These are phyloP conservation scores for Aphanomyces stellatus DNA, from an alignment of 352 stramenopile genomes.

Conservation along the genomic window DNA sequence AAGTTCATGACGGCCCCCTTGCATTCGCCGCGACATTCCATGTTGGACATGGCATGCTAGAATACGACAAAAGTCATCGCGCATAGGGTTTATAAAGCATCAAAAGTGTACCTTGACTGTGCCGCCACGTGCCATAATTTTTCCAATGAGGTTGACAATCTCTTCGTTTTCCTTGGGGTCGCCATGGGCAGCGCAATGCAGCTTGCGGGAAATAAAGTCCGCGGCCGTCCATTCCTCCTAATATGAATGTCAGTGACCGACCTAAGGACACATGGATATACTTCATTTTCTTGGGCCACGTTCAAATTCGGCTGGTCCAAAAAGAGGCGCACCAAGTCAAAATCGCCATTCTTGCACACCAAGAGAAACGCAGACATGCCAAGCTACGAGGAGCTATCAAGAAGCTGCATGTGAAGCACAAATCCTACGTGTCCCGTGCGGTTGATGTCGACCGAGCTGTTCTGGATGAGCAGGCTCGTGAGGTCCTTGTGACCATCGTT, in stretches of 20 bases:
- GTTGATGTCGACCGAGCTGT: slow-evolving; percentile 6
- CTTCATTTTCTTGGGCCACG: slow-evolving; percentile 10
- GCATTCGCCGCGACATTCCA: not conserved
- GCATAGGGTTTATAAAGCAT: not conserved
- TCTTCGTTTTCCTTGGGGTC: not conserved
- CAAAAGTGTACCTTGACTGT: not conserved
- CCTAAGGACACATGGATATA: not conserved
- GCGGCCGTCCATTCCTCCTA: slow-evolving; percentile 16
- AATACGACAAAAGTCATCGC: not conserved
- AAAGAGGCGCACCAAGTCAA: not conserved
- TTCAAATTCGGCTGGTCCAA: not conserved
- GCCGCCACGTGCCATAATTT: not conserved
- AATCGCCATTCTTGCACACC: slow-evolving; percentile 10
- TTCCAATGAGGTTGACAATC: not conserved
- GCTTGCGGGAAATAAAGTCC: slow-evolving; percentile 15
- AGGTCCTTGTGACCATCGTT: not conserved
- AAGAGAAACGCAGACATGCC: slow-evolving; percentile 12
- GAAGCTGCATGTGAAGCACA: not conserved
- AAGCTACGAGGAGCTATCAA: not conserved
- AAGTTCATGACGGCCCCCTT: not conserved
- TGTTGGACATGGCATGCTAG: not conserved
- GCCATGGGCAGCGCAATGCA: slow-evolving; percentile 12
- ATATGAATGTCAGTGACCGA: not conserved
- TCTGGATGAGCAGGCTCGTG: not conserved
- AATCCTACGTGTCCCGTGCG: not conserved